Base-by-base conservation (phyloP, 257 asterid species). In the Nicotiana sylvestris region DNA sequence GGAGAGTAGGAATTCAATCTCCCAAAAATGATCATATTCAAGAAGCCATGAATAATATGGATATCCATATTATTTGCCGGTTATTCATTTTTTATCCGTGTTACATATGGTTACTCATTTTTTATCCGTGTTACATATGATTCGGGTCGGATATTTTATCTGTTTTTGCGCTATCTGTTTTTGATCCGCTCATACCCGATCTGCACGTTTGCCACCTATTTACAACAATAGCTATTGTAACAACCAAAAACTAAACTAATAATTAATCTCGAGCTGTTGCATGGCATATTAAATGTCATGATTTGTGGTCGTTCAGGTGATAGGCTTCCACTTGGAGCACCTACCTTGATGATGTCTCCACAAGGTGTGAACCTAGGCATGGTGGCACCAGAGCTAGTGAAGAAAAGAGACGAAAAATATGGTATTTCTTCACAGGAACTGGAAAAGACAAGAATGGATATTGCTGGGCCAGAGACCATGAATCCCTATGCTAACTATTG, bases 291-390 rank as follows among this genome's bases (percentile, higher is more conserved):
- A 37, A 39, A 9, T 61, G 13, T 39, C 1, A 37, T 21, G 21
- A 21, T n/a, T 65, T 37, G 35, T 72, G 81, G 6, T 21, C 15
- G 0, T 18, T 60, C 60, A 93, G 97, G 96, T 18, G 98, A 94
- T 82, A 82, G 82, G 89, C 86, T 92, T 6, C 97, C 97, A 0
- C 64, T 90, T 32, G 98, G 98, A 16, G 88, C 93, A 1, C 98
- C 95, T 32, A 87, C 92, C 0, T 85, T 94, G 81, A 94, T 93
- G 97, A 87, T 91, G 93, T 92, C 97, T 15, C 97, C 98, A 0
- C 97, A 94, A 80, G 88, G 87, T 49, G 93, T 84, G 87, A 69
- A 80, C 1, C 8, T 64, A 80, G 98, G 91, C 13, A 66, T 72
- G 87, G 91, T 91, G 84, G 76, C n/a, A 35, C 87, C 94, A 8